These are phyloP conservation scores for Nicotiana sylvestris DNA, from an alignment of 257 asterid genomes.

Conservation along the genomic window DNA sequence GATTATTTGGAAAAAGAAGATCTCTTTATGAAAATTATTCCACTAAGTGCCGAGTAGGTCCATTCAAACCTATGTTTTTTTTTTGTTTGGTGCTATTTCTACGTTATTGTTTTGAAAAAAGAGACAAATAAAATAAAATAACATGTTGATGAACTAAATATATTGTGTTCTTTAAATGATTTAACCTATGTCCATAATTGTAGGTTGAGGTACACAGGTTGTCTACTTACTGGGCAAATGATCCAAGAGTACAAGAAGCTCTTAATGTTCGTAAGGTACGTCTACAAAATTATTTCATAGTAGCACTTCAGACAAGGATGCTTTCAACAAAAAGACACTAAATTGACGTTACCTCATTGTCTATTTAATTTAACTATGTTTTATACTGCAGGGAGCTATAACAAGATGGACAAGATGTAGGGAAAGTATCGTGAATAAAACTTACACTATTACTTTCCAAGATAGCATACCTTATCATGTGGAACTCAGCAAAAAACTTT, in stretches of 20 bases:
- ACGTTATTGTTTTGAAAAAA: too few relatives aligned
- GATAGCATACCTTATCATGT: conserved; percentile 19
- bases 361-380: too few relatives aligned
- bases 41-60: conserved; percentile 20
- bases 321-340: too few relatives aligned
- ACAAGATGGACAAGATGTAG: conserved; percentile 25
- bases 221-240: conserved; percentile 26
- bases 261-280: conserved; percentile 33
- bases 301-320: neutral
- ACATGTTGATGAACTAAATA: too few relatives aligned
- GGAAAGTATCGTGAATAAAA: neutral
- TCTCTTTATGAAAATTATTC: conserved; percentile 1
- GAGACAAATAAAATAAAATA: too few relatives aligned
- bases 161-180: too few relatives aligned
- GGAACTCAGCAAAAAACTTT: conserved; percentile 21
- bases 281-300: neutral
- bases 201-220: conserved; percentile 23
- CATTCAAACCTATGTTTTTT: neutral
- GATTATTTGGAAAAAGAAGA: neutral
- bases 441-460: neutral
- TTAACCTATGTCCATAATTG: neutral
- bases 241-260: conserved; percentile 28
- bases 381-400: conserved; percentile 19
- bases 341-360: too few relatives aligned
- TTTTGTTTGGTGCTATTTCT: too few relatives aligned